Conservation (phyloP, 805 yeast species). For the Candida qinlingensis region DNA sequence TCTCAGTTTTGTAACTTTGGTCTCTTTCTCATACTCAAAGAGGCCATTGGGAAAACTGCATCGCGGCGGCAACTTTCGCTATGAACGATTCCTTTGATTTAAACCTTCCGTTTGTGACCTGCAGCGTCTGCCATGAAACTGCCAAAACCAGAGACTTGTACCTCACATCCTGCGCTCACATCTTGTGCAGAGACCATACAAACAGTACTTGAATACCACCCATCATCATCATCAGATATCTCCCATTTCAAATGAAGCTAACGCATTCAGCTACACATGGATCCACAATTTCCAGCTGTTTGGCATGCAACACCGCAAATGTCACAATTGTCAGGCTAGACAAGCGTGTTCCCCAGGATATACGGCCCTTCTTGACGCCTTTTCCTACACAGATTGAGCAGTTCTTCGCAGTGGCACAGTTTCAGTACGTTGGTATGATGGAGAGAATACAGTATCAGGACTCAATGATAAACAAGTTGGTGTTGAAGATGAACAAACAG, state of each 20-base stretch:
- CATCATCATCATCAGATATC: neutral
- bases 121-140: constrained; percentile 28
- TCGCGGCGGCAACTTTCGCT: neutral
- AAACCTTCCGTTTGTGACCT: constrained; percentile 28
- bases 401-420: constrained; percentile 20
- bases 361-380: constrained; percentile 20
- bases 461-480: constrained; percentile 11
- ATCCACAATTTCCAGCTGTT: constrained; percentile 11
- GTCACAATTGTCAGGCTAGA: constrained; percentile 18
- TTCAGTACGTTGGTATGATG: constrained; percentile 19
- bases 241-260: neutral
- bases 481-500: constrained; percentile 18
- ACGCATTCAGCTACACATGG: neutral
- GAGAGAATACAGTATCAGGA: constrained; percentile 18
- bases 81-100: constrained; percentile 12
- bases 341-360: constrained; percentile 16
- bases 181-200: constrained; percentile 28
- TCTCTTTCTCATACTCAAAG: neutral
- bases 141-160: constrained; percentile 21
- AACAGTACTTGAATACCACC: constrained; percentile 2
- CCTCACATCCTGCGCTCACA: constrained; percentile 36
- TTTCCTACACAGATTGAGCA: constrained; percentile 22
- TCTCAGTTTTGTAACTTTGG: neutral
- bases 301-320: constrained; percentile 13
- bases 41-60: too few species aligned